Percentiles rank a stretch among this genome's conserved stretches.
phyloP scores from a whole-genome alignment of 306 rosid genomes.

The Malus fusca region DNA sequence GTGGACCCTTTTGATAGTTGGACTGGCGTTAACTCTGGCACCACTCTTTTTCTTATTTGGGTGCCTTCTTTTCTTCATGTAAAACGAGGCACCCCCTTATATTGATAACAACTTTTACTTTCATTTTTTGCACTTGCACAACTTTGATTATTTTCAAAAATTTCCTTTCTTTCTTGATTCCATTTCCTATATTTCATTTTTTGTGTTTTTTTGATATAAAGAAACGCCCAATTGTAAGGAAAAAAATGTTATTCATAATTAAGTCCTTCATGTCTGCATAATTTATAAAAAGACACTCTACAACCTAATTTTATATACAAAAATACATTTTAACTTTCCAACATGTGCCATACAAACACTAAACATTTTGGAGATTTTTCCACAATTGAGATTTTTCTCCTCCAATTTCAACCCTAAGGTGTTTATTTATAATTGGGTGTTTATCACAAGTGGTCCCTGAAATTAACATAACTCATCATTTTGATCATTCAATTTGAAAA shows the following conservation, averaged over 20 bases:
- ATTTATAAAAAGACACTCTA: too few relatives aligned
- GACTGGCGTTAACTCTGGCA: slow-evolving; percentile 41
- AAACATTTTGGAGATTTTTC: too few relatives aligned
- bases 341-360: too few relatives aligned
- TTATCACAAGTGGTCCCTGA: too few relatives aligned
- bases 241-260: neutral
- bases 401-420: too few relatives aligned
- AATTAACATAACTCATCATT: too few relatives aligned
- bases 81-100: neutral
- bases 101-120: neutral
- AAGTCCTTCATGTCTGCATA: too few relatives aligned
- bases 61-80: neutral
- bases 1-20: slow-evolving; percentile 45
- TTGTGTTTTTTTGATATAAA: neutral
- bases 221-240: neutral
- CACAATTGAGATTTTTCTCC: too few relatives aligned
- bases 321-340: too few relatives aligned
- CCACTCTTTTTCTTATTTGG: slow-evolving; percentile 13
- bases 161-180: neutral
- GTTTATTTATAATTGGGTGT: too few relatives aligned
- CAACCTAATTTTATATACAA: too few relatives aligned
- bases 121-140: neutral
- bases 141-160: neutral
- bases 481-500: too few relatives aligned
- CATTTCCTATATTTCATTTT: neutral